These are phyloP conservation scores for Trichophyton verrucosum DNA, from an alignment of 2,329 filamentous ascomycete species.

Conservation along the genomic window DNA sequence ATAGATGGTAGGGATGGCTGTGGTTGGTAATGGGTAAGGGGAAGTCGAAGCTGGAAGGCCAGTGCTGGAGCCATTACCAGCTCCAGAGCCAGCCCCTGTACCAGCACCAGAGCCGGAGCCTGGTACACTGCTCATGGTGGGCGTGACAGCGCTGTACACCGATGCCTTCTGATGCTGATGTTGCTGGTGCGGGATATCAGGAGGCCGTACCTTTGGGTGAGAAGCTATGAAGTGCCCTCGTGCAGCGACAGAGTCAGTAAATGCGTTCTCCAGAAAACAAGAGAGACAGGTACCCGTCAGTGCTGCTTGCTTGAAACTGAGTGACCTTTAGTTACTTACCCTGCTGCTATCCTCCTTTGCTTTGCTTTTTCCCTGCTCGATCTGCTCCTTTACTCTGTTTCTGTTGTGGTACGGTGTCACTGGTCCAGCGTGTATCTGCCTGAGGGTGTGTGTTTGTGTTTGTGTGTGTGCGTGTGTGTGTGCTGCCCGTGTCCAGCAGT, in stretches of 20 bases:
- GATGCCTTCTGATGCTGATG: not conserved
- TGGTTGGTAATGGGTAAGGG: constrained; percentile 25
- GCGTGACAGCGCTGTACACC: constrained; percentile 23
- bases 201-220: not conserved
- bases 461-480: too few relatives aligned
- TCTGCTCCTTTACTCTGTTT: too few relatives aligned
- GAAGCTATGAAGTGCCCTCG: not conserved
- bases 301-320: not conserved
- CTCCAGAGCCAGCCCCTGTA: constrained; percentile 21
- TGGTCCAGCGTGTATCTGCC: not conserved
- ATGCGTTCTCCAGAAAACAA: not conserved
- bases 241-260: not conserved
- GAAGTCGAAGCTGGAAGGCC: constrained; percentile 21
- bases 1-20: not conserved
- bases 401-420: too few relatives aligned
- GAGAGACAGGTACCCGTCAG: not conserved
- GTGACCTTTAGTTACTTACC: not conserved
- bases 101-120: constrained; percentile 32
- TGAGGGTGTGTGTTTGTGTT: too few relatives aligned
- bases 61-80: not conserved
- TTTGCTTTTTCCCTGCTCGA: not conserved
- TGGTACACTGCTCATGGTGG: constrained; percentile 34
- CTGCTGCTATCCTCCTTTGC: too few relatives aligned
- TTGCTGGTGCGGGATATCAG: not conserved
- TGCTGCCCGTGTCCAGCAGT: too few relatives aligned